Evolutionary conservation across 106 monocot species (phyloP).

Genomic region (Allium sativum): DNA sequence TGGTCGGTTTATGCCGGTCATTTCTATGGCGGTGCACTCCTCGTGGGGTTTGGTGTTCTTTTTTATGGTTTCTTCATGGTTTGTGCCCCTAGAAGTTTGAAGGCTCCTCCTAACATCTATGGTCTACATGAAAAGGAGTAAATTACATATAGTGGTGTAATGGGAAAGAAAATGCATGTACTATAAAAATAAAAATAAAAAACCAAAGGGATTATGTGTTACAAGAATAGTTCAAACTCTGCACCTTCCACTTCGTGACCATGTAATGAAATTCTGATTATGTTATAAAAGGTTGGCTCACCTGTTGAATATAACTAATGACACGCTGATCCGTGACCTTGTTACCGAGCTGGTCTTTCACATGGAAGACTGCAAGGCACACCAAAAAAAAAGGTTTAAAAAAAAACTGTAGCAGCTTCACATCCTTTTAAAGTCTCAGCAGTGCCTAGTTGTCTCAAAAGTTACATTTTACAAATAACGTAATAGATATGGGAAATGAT

Average conservation of each 20-base stretch:
- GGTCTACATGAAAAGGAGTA: constrained; percentile 19
- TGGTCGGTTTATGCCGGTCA: constrained; percentile 46
- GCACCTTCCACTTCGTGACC: no score
- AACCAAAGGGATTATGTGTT: no score
- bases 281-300: background rate
- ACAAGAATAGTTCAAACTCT: no score
- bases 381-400: background rate
- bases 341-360: constrained; percentile 47
- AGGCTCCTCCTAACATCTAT: constrained; percentile 24
- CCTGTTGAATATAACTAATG: constrained; percentile 48
- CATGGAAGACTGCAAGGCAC: constrained; percentile 51
- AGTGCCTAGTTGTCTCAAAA: background rate
- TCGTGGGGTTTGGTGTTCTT: constrained; percentile 7
- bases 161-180: background rate
- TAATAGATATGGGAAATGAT: background rate
- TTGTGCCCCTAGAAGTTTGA: constrained; percentile 8
- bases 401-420: background rate
- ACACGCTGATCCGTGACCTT: constrained; percentile 30
- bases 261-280: no score
- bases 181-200: constrained; percentile 1
- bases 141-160: no score
- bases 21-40: constrained; percentile 48
- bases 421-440: background rate
- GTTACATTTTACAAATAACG: background rate
- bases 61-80: background rate